A percentile compares a stretch with the other conserved stretches of the same genome.
Conservation (phyloP, 1,139 yeast species). For the Candida sanyaensis region DNA sequence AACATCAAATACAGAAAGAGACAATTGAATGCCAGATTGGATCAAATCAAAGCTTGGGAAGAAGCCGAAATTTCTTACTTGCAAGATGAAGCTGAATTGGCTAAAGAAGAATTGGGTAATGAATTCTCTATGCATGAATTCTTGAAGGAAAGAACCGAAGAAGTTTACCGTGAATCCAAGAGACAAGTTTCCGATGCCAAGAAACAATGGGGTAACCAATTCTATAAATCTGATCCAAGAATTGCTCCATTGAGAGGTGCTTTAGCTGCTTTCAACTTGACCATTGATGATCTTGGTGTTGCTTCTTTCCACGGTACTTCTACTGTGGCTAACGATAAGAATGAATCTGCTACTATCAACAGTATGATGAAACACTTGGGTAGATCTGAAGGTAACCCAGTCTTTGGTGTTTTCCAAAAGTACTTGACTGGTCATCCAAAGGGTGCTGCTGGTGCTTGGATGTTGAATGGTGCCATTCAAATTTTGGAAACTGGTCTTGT, state of each 20-base stretch:
- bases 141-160: slow-evolving; percentile 83
- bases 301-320: slow-evolving; percentile 99
- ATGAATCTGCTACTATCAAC: slow-evolving; percentile 89
- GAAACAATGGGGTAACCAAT: slow-evolving; percentile 94
- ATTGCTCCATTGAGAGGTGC: slow-evolving; percentile 98
- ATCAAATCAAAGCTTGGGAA: slow-evolving; percentile 82
- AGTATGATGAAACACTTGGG: slow-evolving; percentile 94
- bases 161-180: slow-evolving; percentile 80
- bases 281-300: slow-evolving; percentile 93
- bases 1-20: slow-evolving; percentile 93
- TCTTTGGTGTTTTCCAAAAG: slow-evolving; percentile 97
- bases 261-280: slow-evolving; percentile 87
- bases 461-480: slow-evolving; percentile 98
- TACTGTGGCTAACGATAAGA: slow-evolving; percentile 97
- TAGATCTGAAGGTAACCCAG: slow-evolving; percentile 96
- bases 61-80: slow-evolving; percentile 70
- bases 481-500: slow-evolving; percentile 89
- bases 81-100: slow-evolving; percentile 50
- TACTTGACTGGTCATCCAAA: slow-evolving; percentile 99
- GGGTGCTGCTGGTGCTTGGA: slow-evolving; percentile 99
- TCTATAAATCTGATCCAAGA: slow-evolving; percentile 87
- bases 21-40: slow-evolving; percentile 79
- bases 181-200: slow-evolving; percentile 89
- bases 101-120: slow-evolving; percentile 68
- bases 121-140: slow-evolving; percentile 54